phyloP scores from a whole-genome alignment of 2,329 filamentous ascomycete genomes.

The Colletotrichum destructivum region DNA sequence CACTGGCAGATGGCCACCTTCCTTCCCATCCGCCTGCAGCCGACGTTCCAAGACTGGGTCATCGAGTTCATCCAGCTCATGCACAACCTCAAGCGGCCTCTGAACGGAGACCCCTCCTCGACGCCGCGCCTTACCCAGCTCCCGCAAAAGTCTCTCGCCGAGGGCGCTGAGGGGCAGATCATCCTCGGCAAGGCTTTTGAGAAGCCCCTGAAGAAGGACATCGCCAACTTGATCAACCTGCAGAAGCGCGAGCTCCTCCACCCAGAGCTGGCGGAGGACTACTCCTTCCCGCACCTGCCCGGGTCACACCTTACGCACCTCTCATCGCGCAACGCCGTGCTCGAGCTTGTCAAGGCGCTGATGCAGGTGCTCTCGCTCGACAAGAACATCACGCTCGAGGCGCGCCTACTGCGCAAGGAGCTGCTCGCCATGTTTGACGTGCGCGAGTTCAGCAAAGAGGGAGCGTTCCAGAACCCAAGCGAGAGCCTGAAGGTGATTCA shows the following conservation, averaged over 20 bases:
- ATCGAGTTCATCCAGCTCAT: slow-evolving; percentile 96
- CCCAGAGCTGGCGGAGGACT: slow-evolving; percentile 88
- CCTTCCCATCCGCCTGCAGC: slow-evolving; percentile 83
- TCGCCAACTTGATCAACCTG: slow-evolving; percentile 83
- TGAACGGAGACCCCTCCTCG: slow-evolving; percentile 63
- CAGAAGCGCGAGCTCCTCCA: slow-evolving; percentile 93
- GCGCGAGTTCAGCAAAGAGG: slow-evolving; percentile 91
- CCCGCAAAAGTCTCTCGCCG: slow-evolving; percentile 71
- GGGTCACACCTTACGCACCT: slow-evolving; percentile 74
- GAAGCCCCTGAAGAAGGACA: slow-evolving; percentile 91
- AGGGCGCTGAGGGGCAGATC: slow-evolving; percentile 72
- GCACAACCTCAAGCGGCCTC: slow-evolving; percentile 85
- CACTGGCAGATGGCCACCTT: slow-evolving; percentile 98
- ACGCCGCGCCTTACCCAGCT: slow-evolving; percentile 73
- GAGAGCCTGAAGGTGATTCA: slow-evolving; percentile 81
- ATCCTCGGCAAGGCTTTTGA: slow-evolving; percentile 88
- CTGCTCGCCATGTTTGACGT: slow-evolving; percentile 92
- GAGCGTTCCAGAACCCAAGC: slow-evolving; percentile 89
- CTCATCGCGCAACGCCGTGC: slow-evolving; percentile 59
- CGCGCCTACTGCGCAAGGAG: slow-evolving; percentile 89
- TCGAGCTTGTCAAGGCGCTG: slow-evolving; percentile 92
- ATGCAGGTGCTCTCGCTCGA: slow-evolving; percentile 95
- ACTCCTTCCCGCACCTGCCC: slow-evolving; percentile 85
- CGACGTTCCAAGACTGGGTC: slow-evolving; percentile 91
- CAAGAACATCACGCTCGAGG: slow-evolving; percentile 91